Conservation (phyloP, 2,329 filamentous ascomycete genomes). For the Aspergillus brunneoviolaceus region DNA sequence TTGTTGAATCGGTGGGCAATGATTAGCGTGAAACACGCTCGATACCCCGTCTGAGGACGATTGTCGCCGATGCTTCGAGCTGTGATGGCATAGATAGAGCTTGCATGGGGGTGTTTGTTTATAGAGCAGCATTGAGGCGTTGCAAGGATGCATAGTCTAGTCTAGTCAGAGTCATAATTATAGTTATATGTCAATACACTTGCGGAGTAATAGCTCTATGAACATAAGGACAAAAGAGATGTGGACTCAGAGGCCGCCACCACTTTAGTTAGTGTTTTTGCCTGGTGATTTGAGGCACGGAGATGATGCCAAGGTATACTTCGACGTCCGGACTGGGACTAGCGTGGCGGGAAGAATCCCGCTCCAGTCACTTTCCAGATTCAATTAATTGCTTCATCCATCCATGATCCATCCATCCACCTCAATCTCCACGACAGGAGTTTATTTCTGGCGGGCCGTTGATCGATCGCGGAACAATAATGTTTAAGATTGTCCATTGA, state of each 20-base stretch:
- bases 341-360: constrained; percentile 3
- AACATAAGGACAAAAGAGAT: too few relatives aligned
- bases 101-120: constrained; percentile 8
- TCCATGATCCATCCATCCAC: too few relatives aligned
- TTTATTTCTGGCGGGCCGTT: too few relatives aligned
- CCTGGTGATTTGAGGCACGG: not conserved
- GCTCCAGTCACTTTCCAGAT: not conserved
- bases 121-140: constrained; percentile 8
- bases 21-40: not conserved
- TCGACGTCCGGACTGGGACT: not conserved
- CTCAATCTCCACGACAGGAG: too few relatives aligned
- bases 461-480: too few relatives aligned
- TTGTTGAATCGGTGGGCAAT: not conserved
- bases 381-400: not conserved
- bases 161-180: not conserved
- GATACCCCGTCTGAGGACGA: constrained; percentile 9
- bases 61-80: not conserved
- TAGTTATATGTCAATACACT: not conserved
- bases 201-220: not conserved
- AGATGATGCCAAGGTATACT: not conserved
- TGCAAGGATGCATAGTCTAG: constrained; percentile 4
- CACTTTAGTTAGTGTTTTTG: too few relatives aligned
- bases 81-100: not conserved
- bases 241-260: too few relatives aligned
- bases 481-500: too few relatives aligned